Conservation (phyloP, 176 grass and related monocot genomes). For the Phoenix dactylifera region DNA sequence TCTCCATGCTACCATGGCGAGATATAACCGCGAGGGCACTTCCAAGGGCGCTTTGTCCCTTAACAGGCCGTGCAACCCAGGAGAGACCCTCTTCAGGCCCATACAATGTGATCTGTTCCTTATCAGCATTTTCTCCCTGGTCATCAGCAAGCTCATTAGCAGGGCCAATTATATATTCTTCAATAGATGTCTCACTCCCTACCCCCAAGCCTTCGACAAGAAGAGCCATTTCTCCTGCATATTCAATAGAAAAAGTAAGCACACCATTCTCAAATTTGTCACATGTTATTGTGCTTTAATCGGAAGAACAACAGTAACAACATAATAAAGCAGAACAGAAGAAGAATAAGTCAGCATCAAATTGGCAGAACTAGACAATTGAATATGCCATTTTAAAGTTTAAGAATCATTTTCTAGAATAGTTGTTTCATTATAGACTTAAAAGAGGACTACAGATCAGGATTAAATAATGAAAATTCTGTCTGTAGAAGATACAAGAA, state of each 20-base stretch:
- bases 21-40: constrained; percentile 59
- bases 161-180: constrained; percentile 91
- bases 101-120: constrained; percentile 68
- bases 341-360: too few species aligned
- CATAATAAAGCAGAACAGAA: too few species aligned
- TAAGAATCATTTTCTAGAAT: too few species aligned
- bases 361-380: too few species aligned
- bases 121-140: constrained; percentile 38
- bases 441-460: too few species aligned
- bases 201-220: constrained; percentile 82
- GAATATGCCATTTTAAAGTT: too few species aligned
- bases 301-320: too few species aligned
- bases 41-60: constrained; percentile 60
- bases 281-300: too few species aligned
- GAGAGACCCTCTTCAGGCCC: constrained; percentile 79
- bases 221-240: constrained; percentile 95
- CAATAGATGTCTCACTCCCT: constrained; percentile 60
- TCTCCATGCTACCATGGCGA: constrained; percentile 50
- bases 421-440: too few species aligned
- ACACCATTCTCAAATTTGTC: neutral
- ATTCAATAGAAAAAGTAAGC: constrained; percentile 14
- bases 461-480: too few species aligned
- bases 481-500: too few species aligned
- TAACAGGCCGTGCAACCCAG: constrained; percentile 73
- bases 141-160: constrained; percentile 51